Conservation (phyloP, 768 basidiomycete species). For the Sarcodon sp. region DNA sequence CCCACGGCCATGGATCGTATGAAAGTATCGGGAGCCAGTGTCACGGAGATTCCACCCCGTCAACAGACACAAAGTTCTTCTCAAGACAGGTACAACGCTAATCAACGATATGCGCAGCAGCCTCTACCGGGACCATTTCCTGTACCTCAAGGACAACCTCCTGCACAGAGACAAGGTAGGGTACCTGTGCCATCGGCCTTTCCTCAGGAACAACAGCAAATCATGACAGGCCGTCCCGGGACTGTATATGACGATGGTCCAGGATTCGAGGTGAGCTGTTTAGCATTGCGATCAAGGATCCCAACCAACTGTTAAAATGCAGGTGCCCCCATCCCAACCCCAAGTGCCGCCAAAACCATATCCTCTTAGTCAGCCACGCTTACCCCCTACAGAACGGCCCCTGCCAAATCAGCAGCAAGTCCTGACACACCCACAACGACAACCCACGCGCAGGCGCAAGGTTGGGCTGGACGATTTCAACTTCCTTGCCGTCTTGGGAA, state of each 20-base stretch:
- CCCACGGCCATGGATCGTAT: constrained; percentile 13
- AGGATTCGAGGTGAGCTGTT: constrained; percentile 23
- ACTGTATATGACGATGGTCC: constrained; percentile 22
- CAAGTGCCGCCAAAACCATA: constrained; percentile 9
- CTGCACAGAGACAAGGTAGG: constrained; percentile 20
- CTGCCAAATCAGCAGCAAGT: constrained; percentile 16
- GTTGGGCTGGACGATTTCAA: constrained; percentile 98
- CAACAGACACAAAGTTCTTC: constrained; percentile 4
- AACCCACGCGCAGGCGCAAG: constrained; percentile 51
- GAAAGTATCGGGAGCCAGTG: constrained; percentile 9
- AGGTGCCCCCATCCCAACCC: not conserved
- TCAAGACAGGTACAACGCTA: not conserved
- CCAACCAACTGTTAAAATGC: not conserved
- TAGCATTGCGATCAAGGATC: constrained; percentile 4
- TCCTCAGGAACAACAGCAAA: constrained; percentile 22
- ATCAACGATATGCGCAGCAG: constrained; percentile 9
- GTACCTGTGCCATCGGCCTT: constrained; percentile 31
- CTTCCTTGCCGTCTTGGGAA: constrained; percentile 94
- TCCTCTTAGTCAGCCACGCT: constrained; percentile 11
- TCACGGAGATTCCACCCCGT: constrained; percentile 9
- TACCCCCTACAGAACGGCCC: constrained; percentile 11
- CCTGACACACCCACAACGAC: constrained; percentile 21
- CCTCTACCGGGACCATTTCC: constrained; percentile 12
- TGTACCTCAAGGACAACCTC: constrained; percentile 19
- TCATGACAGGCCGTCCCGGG: constrained; percentile 15